Base-by-base conservation (phyloP, 768 basidiomycete species). In the Termitomyces sp. region DNA sequence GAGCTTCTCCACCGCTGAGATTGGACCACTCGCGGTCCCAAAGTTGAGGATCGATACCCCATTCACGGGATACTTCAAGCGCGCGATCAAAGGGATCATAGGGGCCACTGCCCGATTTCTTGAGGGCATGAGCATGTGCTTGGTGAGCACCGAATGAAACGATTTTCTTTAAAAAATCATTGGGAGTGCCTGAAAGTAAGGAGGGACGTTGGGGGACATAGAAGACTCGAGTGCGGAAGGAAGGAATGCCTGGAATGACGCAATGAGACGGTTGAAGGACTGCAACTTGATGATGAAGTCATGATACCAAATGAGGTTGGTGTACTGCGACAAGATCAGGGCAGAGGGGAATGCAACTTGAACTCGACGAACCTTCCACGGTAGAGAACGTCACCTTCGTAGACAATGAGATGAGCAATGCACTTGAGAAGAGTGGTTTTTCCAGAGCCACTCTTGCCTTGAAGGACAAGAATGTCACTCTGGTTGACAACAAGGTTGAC, bases 141-240 rank as follows among this genome's bases (percentile, higher is more conserved):
- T 72, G 66, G 66, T 74, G 68, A 71, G 83, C 57, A 75, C 75
- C 51, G 64, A 90, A 87, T 7, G 75, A 70, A 30, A 73, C 71
- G 57, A 94, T 72, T 0, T 79, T 73, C 3, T 70, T 65, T 55
- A 94, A 71, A 62, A 95, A 91, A 57, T 87, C 84, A 23, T 78
- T 75, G 0, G 94, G 94, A 3, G 88, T 87, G 4, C 87, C 88
- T 1, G 91, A 82, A 21, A 96, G 81, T n/a, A 95, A 75, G 1
- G 92, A 89, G 0, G 94, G 87, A 41, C 94, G 77, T 70, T 96
- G 94, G 1, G 94, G 93, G 26, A 95, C 85, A 67, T 96, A 96
- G 57, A 86, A 80, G 3, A 96, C 84, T 54, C 78, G 80, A 0
- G 87, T 92, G 50, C 94, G 83, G 71, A 85, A 96, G 17, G 67